Evolutionary conservation across 1,139 yeast species (phyloP).

Genomic region (Zygoascus hellenicus): DNA sequence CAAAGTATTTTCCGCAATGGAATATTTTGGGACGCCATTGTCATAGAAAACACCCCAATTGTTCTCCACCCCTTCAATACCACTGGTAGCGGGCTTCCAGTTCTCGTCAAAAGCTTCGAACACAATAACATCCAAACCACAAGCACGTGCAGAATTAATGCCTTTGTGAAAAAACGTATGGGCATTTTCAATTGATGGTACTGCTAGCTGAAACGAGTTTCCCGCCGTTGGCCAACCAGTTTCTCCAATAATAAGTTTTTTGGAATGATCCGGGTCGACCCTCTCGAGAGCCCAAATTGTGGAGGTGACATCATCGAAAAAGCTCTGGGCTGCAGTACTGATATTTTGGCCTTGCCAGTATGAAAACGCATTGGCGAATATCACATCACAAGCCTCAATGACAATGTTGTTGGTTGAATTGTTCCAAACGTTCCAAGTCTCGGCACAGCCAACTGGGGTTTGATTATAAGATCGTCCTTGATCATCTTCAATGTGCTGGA

Average conservation of each 20-base stretch:
- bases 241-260: conserved; percentile 93
- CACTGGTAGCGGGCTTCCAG: conserved; percentile 91
- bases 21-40: conserved; percentile 37
- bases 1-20: conserved; percentile 17
- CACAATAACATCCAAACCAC: conserved; percentile 89
- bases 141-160: conserved; percentile 85
- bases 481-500: conserved; percentile 62
- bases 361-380: conserved; percentile 91
- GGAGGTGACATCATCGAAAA: conserved; percentile 95
- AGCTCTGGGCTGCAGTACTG: conserved; percentile 76
- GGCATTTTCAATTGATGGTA: conserved; percentile 70
- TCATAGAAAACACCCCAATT: conserved; percentile 87
- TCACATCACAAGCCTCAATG: conserved; percentile 72
- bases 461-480: conserved; percentile 69
- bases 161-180: conserved; percentile 77
- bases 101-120: conserved; percentile 95
- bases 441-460: conserved; percentile 85
- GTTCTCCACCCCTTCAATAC: conserved; percentile 75
- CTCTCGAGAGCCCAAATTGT: conserved; percentile 83
- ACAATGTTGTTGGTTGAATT: conserved; percentile 68
- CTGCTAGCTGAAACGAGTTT: conserved; percentile 47
- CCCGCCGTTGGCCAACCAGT: conserved; percentile 98
- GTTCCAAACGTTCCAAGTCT: conserved; percentile 89
- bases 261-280: conserved; percentile 75
- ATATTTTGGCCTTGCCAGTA: conserved; percentile 97